Conservation (phyloP, 2,329 filamentous ascomycete species). For the Cercospora sp. region DNA sequence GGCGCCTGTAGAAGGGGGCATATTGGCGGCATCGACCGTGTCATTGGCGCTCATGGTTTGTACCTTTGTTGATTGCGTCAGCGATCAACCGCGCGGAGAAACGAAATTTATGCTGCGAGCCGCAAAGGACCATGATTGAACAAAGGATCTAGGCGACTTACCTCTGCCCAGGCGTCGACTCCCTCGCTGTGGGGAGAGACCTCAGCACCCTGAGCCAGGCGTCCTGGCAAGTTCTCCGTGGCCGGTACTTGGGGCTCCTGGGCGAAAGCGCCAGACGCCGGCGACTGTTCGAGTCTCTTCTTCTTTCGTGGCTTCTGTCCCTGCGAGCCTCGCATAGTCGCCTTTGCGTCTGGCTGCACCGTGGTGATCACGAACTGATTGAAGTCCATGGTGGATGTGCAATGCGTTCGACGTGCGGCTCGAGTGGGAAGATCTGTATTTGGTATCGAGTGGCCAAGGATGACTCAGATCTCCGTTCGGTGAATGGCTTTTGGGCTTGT, state of each 20-base stretch:
- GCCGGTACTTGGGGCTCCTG: background rate
- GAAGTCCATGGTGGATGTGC: conserved; percentile 13
- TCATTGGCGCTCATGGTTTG: background rate
- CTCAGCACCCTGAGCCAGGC: background rate
- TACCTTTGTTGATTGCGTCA: background rate
- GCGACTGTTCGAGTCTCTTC: conserved; percentile 1
- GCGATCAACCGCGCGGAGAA: background rate
- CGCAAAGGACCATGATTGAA: background rate
- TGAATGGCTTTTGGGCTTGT: background rate
- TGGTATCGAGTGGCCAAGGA: background rate
- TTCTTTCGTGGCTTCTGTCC: conserved; percentile 11
- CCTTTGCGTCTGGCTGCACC: conserved; percentile 3
- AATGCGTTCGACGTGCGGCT: background rate
- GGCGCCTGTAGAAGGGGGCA: conserved; percentile 14
- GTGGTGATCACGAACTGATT: conserved; percentile 13
- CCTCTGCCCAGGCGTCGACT: conserved; percentile 11
- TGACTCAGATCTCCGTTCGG: background rate
- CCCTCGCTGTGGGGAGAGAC: background rate
- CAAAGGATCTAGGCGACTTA: background rate
- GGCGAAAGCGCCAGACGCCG: background rate
- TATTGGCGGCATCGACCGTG: background rate
- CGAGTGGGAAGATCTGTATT: background rate
- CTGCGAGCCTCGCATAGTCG: conserved; percentile 10
- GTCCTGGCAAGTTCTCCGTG: background rate
- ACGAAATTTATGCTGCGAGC: background rate